Evolutionary conservation across 1,139 yeast genomes (phyloP).

Genomic region (Sugiyamaella pinicola): DNA sequence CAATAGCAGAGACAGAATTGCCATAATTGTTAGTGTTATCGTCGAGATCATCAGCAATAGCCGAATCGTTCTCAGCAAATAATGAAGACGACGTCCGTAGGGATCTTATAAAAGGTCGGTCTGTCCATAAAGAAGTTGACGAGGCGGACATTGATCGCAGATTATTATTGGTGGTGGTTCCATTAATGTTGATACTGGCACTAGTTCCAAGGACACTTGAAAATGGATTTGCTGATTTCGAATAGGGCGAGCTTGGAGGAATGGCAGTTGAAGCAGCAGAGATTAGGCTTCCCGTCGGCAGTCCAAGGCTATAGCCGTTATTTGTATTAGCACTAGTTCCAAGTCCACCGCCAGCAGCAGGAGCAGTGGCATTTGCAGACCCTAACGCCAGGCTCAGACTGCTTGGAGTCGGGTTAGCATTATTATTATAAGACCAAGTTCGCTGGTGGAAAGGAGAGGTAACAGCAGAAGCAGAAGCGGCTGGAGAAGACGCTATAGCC

Average conservation of each 20-base stretch:
- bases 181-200: not conserved
- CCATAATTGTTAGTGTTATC: slow-evolving; percentile 21
- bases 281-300: slow-evolving; percentile 16
- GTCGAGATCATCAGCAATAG: slow-evolving; percentile 48
- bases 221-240: slow-evolving; percentile 17
- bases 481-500: slow-evolving; percentile 8
- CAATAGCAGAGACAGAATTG: slow-evolving; percentile 44
- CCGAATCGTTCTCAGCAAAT: slow-evolving; percentile 44
- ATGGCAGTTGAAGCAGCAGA: slow-evolving; percentile 17
- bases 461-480: not conserved
- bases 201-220: slow-evolving; percentile 5
- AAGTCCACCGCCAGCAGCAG: not conserved
- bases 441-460: slow-evolving; percentile 12
- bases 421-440: slow-evolving; percentile 12
- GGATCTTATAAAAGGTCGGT: slow-evolving; percentile 17
- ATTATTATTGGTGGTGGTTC: slow-evolving; percentile 1
- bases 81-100: slow-evolving; percentile 19
- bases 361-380: not conserved
- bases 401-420: slow-evolving; percentile 4
- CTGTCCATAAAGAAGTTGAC: slow-evolving; percentile 23
- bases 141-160: slow-evolving; percentile 24
- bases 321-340: not conserved
- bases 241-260: slow-evolving; percentile 15
- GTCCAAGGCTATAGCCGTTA: slow-evolving; percentile 8
- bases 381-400: slow-evolving; percentile 15